phyloP scores from a whole-genome alignment of 2,329 filamentous ascomycete genomes.

The Monosporascus sp. region DNA sequence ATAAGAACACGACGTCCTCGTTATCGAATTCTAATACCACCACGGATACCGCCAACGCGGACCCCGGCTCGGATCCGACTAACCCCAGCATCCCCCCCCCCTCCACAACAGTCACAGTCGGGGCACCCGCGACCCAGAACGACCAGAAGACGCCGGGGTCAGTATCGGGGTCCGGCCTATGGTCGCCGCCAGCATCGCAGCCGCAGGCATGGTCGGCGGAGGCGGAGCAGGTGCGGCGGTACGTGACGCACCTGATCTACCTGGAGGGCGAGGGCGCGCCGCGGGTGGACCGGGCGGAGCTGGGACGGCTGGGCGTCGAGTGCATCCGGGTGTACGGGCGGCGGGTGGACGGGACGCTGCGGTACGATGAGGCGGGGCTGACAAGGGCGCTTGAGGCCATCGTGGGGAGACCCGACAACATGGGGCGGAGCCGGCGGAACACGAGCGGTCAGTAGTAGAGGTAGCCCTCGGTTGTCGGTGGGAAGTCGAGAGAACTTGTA shows the following conservation, averaged over 20 bases:
- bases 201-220: conserved; percentile 16
- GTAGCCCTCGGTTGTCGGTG: neutral
- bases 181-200: neutral
- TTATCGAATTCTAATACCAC: no score
- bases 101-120: no score
- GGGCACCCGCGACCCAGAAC: no score
- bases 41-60: no score
- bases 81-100: no score
- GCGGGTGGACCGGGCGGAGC: conserved; percentile 59
- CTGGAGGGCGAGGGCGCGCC: conserved; percentile 69
- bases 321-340: conserved; percentile 73
- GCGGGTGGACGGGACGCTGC: conserved; percentile 47
- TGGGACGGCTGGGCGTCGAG: conserved; percentile 68
- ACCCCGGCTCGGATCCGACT: no score
- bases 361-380: conserved; percentile 74
- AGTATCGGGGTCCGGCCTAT: no score
- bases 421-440: conserved; percentile 39
- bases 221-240: conserved; percentile 48
- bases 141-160: no score
- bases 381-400: conserved; percentile 72
- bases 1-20: no score
- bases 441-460: conserved; percentile 27
- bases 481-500: no score
- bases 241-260: conserved; percentile 82
- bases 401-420: conserved; percentile 53